Evolutionary conservation across 176 grass and related monocot genomes (phyloP).

Genomic region (Triticum monococcum): DNA sequence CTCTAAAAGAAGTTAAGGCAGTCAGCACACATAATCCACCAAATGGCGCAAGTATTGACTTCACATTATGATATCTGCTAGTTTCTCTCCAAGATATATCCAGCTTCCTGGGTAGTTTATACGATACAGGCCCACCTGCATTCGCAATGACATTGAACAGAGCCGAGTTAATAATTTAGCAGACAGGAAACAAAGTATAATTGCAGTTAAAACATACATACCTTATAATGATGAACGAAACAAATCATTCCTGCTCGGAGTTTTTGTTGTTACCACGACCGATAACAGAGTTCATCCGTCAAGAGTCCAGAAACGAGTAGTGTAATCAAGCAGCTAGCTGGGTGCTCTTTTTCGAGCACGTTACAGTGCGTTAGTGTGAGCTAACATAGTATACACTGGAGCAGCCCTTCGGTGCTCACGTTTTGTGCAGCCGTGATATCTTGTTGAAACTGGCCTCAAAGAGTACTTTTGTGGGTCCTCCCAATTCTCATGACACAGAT

Average conservation of each 20-base stretch:
- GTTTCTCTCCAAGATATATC: slow-evolving; percentile 7
- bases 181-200: neutral
- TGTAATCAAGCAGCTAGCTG: neutral
- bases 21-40: slow-evolving; percentile 4
- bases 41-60: neutral
- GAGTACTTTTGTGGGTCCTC: neutral
- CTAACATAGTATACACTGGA: slow-evolving; percentile 11
- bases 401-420: neutral
- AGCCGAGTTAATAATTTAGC: neutral
- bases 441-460: slow-evolving; percentile 29
- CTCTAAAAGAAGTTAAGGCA: neutral
- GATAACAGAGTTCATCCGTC: neutral
- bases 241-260: neutral
- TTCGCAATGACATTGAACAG: neutral
- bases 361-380: neutral
- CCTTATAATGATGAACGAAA: slow-evolving; percentile 10
- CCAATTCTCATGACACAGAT: slow-evolving; percentile 34
- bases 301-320: neutral
- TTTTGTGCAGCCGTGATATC: neutral
- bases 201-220: slow-evolving; percentile 2
- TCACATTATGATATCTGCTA: neutral
- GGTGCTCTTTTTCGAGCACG: neutral
- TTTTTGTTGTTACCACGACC: neutral
- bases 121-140: slow-evolving; percentile 4
- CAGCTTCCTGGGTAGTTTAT: neutral